phyloP scores from a whole-genome alignment of 2,329 filamentous ascomycete genomes.

The Fusarium metavorans region DNA sequence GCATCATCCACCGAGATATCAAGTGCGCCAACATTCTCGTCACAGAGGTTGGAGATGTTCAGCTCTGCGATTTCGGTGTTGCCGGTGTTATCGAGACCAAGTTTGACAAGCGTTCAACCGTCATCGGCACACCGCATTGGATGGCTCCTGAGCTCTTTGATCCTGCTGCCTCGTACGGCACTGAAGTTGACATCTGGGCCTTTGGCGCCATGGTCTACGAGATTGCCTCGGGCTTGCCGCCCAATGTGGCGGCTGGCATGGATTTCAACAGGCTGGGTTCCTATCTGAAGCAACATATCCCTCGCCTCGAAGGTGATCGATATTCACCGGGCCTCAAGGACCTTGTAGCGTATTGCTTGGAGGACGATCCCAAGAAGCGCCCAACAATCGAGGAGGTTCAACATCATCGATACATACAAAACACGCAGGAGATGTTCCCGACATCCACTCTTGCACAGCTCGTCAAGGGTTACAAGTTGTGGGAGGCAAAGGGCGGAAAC shows the following conservation, averaged over 20 bases:
- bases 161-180: conserved; percentile 73
- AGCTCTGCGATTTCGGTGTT: conserved; percentile 88
- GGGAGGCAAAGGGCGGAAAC: conserved; percentile 80
- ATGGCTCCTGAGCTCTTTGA: conserved; percentile 86
- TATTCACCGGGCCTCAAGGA: conserved; percentile 78
- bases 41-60: conserved; percentile 80
- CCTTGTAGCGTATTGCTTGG: conserved; percentile 79
- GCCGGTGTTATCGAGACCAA: conserved; percentile 82
- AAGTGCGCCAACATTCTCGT: conserved; percentile 85
- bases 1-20: conserved; percentile 78
- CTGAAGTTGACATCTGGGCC: conserved; percentile 85
- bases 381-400: conserved; percentile 78
- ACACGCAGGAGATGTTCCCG: conserved; percentile 73
- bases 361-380: conserved; percentile 74
- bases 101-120: conserved; percentile 81
- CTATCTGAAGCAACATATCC: conserved; percentile 71
- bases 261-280: conserved; percentile 63
- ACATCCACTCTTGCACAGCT: conserved; percentile 72
- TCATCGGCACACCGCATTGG: conserved; percentile 87
- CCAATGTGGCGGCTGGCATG: conserved; percentile 70
- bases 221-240: conserved; percentile 82
- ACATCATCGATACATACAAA: conserved; percentile 75
- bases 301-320: conserved; percentile 76
- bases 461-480: conserved; percentile 78
- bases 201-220: conserved; percentile 86